These are phyloP conservation scores for Pichia manshurica DNA, from an alignment of 805 yeast species.

Conservation along the genomic window DNA sequence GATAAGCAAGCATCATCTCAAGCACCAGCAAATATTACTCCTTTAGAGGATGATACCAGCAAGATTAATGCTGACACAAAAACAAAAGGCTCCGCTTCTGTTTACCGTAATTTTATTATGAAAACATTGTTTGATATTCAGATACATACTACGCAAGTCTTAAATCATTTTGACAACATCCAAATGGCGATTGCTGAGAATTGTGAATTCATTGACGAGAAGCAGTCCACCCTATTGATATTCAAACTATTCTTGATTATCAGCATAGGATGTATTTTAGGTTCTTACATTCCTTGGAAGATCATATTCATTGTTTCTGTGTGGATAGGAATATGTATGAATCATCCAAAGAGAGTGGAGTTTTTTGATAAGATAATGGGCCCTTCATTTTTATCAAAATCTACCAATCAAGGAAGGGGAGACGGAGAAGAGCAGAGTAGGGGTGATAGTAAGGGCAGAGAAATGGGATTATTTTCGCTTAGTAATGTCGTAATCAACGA, in stretches of 20 bases:
- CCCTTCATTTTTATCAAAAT: not conserved
- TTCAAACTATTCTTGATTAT: conserved; percentile 38
- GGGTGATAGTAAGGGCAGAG: not conserved
- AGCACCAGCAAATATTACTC: too few species aligned
- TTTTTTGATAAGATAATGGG: conserved; percentile 9
- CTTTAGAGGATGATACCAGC: too few species aligned
- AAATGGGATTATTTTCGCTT: not conserved
- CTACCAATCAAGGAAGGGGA: too few species aligned
- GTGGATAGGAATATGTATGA: conserved; percentile 47
- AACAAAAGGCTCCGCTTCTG: conserved; percentile 28
- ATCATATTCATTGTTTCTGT: conserved; percentile 47
- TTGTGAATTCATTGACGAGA: conserved; percentile 68
- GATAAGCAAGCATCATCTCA: too few species aligned
- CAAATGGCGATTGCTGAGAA: conserved; percentile 55
- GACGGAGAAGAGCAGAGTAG: not conserved
- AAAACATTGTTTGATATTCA: conserved; percentile 73
- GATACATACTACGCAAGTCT: conserved; percentile 50
- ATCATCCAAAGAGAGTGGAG: conserved; percentile 52
- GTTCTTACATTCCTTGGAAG: conserved; percentile 60
- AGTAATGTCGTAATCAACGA: conserved; percentile 53
- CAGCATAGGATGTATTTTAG: conserved; percentile 37
- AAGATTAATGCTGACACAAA: too few species aligned
- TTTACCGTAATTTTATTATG: conserved; percentile 24
- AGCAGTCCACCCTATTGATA: conserved; percentile 55
- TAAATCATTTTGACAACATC: conserved; percentile 42